Base-by-base conservation (phyloP, 2,329 filamentous ascomycete genomes). In the Teratosphaeria destructans region DNA sequence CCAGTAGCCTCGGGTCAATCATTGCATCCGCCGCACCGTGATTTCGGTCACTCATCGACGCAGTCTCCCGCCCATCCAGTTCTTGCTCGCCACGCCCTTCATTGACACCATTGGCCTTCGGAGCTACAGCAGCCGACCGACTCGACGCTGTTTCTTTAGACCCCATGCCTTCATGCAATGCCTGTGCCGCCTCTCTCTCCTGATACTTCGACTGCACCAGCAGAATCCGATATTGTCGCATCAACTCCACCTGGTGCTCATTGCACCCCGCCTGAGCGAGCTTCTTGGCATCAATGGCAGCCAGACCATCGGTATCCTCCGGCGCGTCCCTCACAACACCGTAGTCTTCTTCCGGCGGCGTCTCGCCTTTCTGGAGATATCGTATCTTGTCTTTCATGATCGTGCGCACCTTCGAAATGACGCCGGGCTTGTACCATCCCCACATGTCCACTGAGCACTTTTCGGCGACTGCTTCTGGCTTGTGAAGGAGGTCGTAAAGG, bases 331-430 rank as follows among this genome's bases (percentile, higher is more conserved):
- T 12, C n/a, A 59, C 26, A 7, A 23, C 27, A 23, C n/a, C 19
- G n/a, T 72, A 70, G 32, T 66, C 68, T 12, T 67, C 65, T 11
- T 68, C 64, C 8, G 68, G 64, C 3, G 70, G 70, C 35, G 63
- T 64, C n/a, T 71, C 66, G 5, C 73, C 73, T 3, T 64, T 64
- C 52, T 76, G 68, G 16, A 78, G 71, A 19, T 66, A 70, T 52
- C 73, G 80, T 68, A 96, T 85, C 75, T 95, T 96, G 55, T 86
- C 85, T 70, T 91, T 90, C 86, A 96, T 92, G 64, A 95, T 86
- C 2, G 88, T 85, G 67, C 92, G 91, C 53, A 87, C 85, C 70
- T 96, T 96, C 53, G 86, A 85, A 79, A 90, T 86, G 0, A 89
- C 85, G 5, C 90, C 90, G 60, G 87, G 87, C 63, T 86, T 83